Base-by-base conservation (phyloP, 495 filamentous ascomycete species). In the Lentithecium fluviatile region DNA sequence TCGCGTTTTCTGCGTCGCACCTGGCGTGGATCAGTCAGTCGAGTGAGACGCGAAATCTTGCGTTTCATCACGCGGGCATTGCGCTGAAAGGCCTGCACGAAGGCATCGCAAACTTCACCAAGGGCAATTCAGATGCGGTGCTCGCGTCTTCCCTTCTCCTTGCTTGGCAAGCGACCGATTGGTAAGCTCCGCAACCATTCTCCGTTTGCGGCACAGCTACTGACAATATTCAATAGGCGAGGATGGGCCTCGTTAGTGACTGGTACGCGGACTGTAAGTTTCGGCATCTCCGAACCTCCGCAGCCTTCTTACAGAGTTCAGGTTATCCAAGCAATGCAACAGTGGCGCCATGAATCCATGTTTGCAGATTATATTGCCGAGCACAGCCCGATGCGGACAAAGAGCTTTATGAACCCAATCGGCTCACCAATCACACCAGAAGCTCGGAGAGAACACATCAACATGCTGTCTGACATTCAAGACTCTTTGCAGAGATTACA, bases 101-200 rank as follows among this genome's bases (percentile, higher is more conserved):
- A 65, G 90, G 90, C 15, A 91, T 97, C 63, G 85, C 84, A 29
- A 78, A 80, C 23, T 97, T 97, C 74, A 96, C 90, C 7, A 84
- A 81, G 64, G 85, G 86, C 38, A 97, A 91, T 66, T 91, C 89
- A 13, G 93, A 98, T 75, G 90, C 93, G 36, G 86, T 96, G 56
- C 81, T 98, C 26, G 94, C 92, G 51, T 90, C 94, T 24, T 97
- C 92, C 12, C 85, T 96, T 34, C 80, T 97, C 48, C 79, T 98
- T 45, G 93, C 93, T 45, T 98, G 95, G 95, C 94, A 97, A 76
- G 88, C 89, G 58, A 91, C 86, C 64, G 94, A 97, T 76, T 97
- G 91, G 94, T 96, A 79, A 80, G 90, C 79, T 67, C 57, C 53
- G 53, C 38, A 8, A 43, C n/a, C 34, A 42, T 51, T n/a, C 17